Evolutionary conservation across 345 rosid species (phyloP), one percentile per base, ranked within the genome.

Genomic region (Draba incana): DNA sequence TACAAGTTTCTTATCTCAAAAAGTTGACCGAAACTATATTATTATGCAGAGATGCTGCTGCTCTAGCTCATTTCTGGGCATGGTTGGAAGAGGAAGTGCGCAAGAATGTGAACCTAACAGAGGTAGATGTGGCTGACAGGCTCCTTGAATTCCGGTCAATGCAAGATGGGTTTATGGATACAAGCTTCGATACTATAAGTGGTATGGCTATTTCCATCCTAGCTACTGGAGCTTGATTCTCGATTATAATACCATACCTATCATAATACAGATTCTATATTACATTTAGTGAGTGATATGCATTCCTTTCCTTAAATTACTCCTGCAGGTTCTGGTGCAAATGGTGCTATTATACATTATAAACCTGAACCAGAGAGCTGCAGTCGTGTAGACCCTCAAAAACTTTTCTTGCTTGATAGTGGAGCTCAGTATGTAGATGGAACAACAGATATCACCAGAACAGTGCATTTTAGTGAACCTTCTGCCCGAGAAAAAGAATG

Each of bases 401-500:
- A 93, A 53, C 83, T 93, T 23, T 90, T 90, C 70, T 79, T 93
- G 24, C 84, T 93, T 31, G 98, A 93, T 64, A 90, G 97, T 75
- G 98, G 98, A 75, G 98, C 97, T 68, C 98, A 93, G 68, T 90
- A 85, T 79, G 77, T 86, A 27, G 98, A 93, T 71, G 98, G 98
- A 75, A 93, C 97, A 63, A 93, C 98, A 50, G 98, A 93, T 69
- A 83, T 93, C 70, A 93, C 98, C 30, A 83, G 98, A 80, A 93
- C 98, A 11, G 98, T 85, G 33, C 98, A 93, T 74, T 93, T 90
- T 77, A 86, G 89, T 25, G 81, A 84, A 73, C 98, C 97, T 56
- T 81, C 88, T 35, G 69, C 84, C 38, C 82, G 90, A 48, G 87
- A 93, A 69, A 93, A 86, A 62, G 97, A 88, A 75, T 93, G 97